These are phyloP conservation scores for Vigna angularis DNA, from an alignment of 306 rosid species.

Conservation along the genomic window DNA sequence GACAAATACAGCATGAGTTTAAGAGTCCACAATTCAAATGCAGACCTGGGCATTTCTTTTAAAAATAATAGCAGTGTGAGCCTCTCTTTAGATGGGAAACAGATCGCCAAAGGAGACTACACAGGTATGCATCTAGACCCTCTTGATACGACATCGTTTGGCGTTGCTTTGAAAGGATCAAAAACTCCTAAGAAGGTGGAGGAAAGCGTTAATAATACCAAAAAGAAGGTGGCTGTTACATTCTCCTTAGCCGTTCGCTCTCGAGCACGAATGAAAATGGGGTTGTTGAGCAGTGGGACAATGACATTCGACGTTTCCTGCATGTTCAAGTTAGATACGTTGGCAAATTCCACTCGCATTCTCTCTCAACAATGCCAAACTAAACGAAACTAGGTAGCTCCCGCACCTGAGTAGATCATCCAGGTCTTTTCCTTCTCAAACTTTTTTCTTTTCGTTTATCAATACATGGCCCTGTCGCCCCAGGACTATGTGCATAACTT, in stretches of 20 bases:
- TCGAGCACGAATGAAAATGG: constrained; percentile 33
- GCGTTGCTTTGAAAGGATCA: constrained; percentile 31
- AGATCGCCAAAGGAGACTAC: constrained; percentile 50
- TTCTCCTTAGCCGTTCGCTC: constrained; percentile 50
- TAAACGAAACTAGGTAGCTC: constrained; percentile 25
- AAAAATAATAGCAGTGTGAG: constrained; percentile 49
- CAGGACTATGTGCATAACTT: neutral
- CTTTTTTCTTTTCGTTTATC: neutral
- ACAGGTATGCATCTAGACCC: constrained; percentile 44
- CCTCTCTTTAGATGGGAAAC: constrained; percentile 42
- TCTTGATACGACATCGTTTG: constrained; percentile 22
- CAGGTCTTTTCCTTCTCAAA: neutral
- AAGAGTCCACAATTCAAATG: constrained; percentile 47
- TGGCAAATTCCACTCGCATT: constrained; percentile 50
- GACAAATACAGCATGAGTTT: constrained; percentile 42
- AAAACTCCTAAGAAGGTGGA: constrained; percentile 46
- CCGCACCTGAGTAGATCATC: neutral
- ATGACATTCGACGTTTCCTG: constrained; percentile 48
- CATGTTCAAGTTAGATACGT: constrained; percentile 48
- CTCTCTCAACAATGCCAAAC: constrained; percentile 58
- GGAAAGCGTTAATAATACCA: constrained; percentile 36
- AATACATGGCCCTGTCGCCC: too few relatives aligned
- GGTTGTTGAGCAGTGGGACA: constrained; percentile 40
- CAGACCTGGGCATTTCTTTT: constrained; percentile 42
- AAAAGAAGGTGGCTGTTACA: constrained; percentile 1